Evolutionary conservation across 768 basidiomycete species (phyloP), one percentile per base, ranked within the genome.

Genomic region (Multifurca ochricompacta): DNA sequence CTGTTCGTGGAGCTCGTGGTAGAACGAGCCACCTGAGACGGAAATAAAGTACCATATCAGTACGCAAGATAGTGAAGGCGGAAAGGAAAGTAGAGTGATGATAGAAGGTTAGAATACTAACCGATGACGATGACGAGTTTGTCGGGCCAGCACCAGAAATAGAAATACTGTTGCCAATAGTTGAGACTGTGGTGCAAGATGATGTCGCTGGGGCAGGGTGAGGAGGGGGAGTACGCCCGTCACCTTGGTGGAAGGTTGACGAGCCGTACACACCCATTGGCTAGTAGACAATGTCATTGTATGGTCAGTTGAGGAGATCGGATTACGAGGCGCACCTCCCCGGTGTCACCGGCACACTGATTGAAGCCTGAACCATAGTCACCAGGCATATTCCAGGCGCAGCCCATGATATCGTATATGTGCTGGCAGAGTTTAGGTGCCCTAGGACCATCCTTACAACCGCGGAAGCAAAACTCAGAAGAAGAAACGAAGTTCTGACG

Each of bases 251-350:
- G 71, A 80, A 86, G 0, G 83, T 84, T 13, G 82, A 85, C 16
- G 71, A 66, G 31, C 79, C 80, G 61, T 85, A 83, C n/a, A 85
- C 74, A 27, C 83, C 83, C 80, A 82, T 81, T 3, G 81, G 78
- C 77, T 79, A 51, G 43, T 41, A 51, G 9, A 21, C 30, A n/a
- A n/a, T n/a, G 23, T 19, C 6, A 46, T 37, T 40, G 9, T 27
- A 25, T n/a, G 14, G n/a, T 28, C 16, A 37, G 46, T 14, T 8
- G 34, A 39, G 31, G 19, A 13, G 27, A 50, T 25, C 40, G 39
- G 54, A 59, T 8, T 35, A 21, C 9, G 30, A 54, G 18, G 53
- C 64, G 25, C 31, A 77, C 77, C 70, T 76, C 69, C 44, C 73
- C 76, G 25, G 70, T 73, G 54, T 84, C 80, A 16, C 71, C 80